Evolutionary conservation across 140 eudicot genomes (phyloP).

Genomic region (Ambrosia hybrid): DNA sequence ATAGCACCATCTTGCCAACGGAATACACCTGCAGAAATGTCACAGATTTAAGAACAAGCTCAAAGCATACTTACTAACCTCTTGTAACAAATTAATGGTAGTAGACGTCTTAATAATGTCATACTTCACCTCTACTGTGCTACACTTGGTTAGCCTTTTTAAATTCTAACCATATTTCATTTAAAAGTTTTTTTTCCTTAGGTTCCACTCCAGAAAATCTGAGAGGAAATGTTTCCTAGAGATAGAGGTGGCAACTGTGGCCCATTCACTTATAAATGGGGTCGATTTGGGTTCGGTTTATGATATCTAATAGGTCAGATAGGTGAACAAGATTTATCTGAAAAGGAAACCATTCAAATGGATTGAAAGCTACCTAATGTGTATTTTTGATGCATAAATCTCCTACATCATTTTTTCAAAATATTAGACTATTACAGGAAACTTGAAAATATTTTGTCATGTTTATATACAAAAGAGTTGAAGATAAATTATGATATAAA

Average conservation of each 20-base stretch:
- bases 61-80: constrained; percentile 13
- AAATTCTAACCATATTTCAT: not conserved
- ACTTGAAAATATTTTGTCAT: too few relatives aligned
- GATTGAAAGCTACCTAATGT: too few relatives aligned
- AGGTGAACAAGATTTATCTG: too few relatives aligned
- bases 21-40: constrained; percentile 47
- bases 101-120: constrained; percentile 8
- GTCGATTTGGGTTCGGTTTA: too few relatives aligned
- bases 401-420: too few relatives aligned
- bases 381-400: not conserved
- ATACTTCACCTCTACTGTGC: constrained; percentile 19
- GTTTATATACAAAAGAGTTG: too few relatives aligned
- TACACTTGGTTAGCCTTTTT: not conserved
- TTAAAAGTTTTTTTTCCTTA: not conserved
- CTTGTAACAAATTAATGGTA: not conserved
- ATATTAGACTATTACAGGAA: too few relatives aligned
- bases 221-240: not conserved
- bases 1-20: constrained; percentile 99
- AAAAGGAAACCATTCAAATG: too few relatives aligned
- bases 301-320: too few relatives aligned
- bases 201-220: not conserved
- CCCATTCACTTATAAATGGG: too few relatives aligned
- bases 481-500: too few relatives aligned
- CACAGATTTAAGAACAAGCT: constrained; percentile 8
- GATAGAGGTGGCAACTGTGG: not conserved